These are phyloP conservation scores for Pseudogymnoascus destructans DNA, from an alignment of 2,329 filamentous ascomycete genomes.

Conservation along the genomic window DNA sequence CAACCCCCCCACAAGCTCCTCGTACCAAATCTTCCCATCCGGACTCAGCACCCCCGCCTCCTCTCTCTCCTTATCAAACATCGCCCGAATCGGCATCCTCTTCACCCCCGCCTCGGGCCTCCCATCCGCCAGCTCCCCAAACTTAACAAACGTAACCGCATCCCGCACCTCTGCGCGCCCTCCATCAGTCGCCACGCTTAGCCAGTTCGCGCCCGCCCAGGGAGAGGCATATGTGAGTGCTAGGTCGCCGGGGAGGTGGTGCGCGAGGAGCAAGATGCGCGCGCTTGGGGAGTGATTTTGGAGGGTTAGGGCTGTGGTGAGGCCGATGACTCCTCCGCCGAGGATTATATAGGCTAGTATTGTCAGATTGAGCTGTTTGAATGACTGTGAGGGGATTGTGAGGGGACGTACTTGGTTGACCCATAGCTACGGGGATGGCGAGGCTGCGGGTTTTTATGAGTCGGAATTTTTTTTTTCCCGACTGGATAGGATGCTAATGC, in stretches of 20 bases:
- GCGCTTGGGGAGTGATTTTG: constrained; percentile 26
- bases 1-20: constrained; percentile 28
- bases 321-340: constrained; percentile 29
- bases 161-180: constrained; percentile 10
- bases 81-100: constrained; percentile 9
- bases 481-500: not conserved
- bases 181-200: constrained; percentile 8
- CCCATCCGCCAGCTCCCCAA: constrained; percentile 18
- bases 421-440: not conserved
- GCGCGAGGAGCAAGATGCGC: constrained; percentile 29
- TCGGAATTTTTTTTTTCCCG: not conserved
- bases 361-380: not conserved
- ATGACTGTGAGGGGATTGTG: not conserved
- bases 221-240: constrained; percentile 31
- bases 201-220: constrained; percentile 22
- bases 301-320: constrained; percentile 29
- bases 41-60: constrained; percentile 26
- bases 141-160: constrained; percentile 10
- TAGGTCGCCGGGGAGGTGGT: constrained; percentile 31
- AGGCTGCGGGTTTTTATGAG: not conserved
- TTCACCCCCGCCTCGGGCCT: constrained; percentile 15
- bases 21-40: constrained; percentile 30
- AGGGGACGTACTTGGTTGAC: not conserved
- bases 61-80: constrained; percentile 11
- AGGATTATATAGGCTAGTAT: constrained; percentile 1